phyloP scores from a whole-genome alignment of 108 stramenopile genomes.

The Fistulifera solaris region DNA sequence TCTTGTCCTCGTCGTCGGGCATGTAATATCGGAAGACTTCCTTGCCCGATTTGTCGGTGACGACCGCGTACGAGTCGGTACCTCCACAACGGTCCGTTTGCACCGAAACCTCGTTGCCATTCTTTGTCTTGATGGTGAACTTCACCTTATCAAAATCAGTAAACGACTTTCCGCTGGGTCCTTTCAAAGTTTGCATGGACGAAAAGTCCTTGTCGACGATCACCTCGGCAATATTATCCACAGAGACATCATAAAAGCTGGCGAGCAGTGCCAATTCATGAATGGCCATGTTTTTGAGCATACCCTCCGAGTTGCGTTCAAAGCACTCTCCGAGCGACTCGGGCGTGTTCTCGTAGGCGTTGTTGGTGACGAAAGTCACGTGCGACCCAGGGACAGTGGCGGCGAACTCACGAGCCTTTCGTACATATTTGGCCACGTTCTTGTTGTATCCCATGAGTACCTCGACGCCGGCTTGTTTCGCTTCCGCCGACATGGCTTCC shows the following conservation, averaged over 20 bases:
- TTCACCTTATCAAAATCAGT: slow-evolving; percentile 93
- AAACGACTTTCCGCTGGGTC: slow-evolving; percentile 72
- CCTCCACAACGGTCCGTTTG: slow-evolving; percentile 89
- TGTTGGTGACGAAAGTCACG: slow-evolving; percentile 87
- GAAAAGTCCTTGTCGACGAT: slow-evolving; percentile 80
- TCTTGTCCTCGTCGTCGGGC: slow-evolving; percentile 90
- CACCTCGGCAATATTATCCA: slow-evolving; percentile 77
- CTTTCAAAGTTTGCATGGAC: slow-evolving; percentile 68
- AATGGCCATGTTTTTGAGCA: slow-evolving; percentile 94
- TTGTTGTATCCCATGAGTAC: slow-evolving; percentile 95
- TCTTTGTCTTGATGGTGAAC: slow-evolving; percentile 92
- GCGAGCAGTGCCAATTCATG: slow-evolving; percentile 86
- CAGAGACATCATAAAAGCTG: slow-evolving; percentile 78
- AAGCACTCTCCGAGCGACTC: slow-evolving; percentile 85
- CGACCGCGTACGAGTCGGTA: slow-evolving; percentile 68
- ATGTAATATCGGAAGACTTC: slow-evolving; percentile 80
- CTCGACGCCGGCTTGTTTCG: slow-evolving; percentile 53
- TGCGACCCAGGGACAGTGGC: slow-evolving; percentile 43
- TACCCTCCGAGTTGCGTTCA: slow-evolving; percentile 88
- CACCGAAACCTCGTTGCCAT: slow-evolving; percentile 74
- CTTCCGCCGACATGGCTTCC: slow-evolving; percentile 67
- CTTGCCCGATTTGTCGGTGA: slow-evolving; percentile 53
- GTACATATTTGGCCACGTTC: slow-evolving; percentile 88
- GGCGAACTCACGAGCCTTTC: slow-evolving; percentile 66
- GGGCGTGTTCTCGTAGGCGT: slow-evolving; percentile 81